phyloP scores from a whole-genome alignment of 108 stramenopile genomes.

The Cyclotella baltica region DNA sequence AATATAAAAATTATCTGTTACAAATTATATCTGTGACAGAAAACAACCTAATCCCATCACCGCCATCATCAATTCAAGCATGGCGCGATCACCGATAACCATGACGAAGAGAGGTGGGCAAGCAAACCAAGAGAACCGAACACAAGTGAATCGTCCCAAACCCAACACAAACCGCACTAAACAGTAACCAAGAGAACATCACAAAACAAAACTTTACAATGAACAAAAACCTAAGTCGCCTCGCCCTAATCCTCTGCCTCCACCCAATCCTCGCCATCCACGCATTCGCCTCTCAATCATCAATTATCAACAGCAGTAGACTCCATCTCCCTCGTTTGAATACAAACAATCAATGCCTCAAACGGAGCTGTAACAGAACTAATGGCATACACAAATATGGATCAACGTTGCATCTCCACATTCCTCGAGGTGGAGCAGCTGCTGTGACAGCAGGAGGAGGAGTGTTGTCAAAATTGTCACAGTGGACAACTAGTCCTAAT shows the following conservation, averaged over 20 bases:
- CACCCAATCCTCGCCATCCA: slow-evolving; percentile 10
- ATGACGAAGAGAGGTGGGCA: too few relatives aligned
- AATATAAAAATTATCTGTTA: too few relatives aligned
- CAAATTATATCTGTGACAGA: too few relatives aligned
- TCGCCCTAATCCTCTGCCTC: slow-evolving; percentile 10
- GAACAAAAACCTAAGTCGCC: slow-evolving; percentile 4
- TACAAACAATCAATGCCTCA: background rate
- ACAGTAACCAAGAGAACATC: too few relatives aligned
- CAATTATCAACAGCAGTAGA: background rate
- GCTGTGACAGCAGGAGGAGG: background rate
- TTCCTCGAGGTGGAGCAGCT: slow-evolving; percentile 30
- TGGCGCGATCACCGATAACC: too few relatives aligned
- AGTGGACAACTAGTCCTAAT: slow-evolving; percentile 24
- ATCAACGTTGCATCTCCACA: slow-evolving; percentile 1
- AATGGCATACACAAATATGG: background rate
- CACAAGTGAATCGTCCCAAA: too few relatives aligned
- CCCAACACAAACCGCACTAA: too few relatives aligned
- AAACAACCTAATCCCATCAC: too few relatives aligned
- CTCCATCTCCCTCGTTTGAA: background rate
- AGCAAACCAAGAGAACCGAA: too few relatives aligned
- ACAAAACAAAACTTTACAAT: background rate
- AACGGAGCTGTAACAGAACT: background rate
- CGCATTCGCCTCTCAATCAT: slow-evolving; percentile 10
- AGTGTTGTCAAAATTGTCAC: background rate
- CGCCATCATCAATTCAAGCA: too few relatives aligned